Conservation (phyloP, 805 yeast species). For the Pichia deserticola region DNA sequence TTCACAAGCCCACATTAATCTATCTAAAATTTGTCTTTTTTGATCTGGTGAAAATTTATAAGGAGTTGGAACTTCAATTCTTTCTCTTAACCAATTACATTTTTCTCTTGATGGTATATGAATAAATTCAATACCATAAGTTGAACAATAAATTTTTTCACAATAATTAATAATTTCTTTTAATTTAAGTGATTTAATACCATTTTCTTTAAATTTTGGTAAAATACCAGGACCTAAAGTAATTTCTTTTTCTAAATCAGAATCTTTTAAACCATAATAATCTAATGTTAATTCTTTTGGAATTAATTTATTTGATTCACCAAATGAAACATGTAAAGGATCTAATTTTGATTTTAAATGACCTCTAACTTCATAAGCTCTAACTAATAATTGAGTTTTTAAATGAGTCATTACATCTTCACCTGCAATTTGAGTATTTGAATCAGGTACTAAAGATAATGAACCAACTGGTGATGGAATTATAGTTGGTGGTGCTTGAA, state of each 20-base stretch:
- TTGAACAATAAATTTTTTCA: slow-evolving; percentile 78
- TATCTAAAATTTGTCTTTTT: slow-evolving; percentile 92
- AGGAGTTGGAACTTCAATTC: slow-evolving; percentile 88
- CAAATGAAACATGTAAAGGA: slow-evolving; percentile 88
- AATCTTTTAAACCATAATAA: slow-evolving; percentile 84
- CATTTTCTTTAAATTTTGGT: slow-evolving; percentile 74
- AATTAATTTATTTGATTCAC: slow-evolving; percentile 46
- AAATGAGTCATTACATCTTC: slow-evolving; percentile 78
- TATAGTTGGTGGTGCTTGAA: slow-evolving; percentile 84
- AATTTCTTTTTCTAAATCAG: slow-evolving; percentile 75
- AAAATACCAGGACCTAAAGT: slow-evolving; percentile 96
- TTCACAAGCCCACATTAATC: slow-evolving; percentile 93
- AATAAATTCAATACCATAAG: slow-evolving; percentile 91
- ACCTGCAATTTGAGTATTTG: slow-evolving; percentile 38
- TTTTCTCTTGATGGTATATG: slow-evolving; percentile 93
- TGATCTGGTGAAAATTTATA: slow-evolving; percentile 77
- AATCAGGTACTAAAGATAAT: slow-evolving; percentile 50
- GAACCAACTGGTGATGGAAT: slow-evolving; percentile 78
- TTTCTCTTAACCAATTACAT: slow-evolving; percentile 98
- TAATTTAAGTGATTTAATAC: slow-evolving; percentile 56
- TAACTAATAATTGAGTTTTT: slow-evolving; percentile 91
- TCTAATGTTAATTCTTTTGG: slow-evolving; percentile 90
- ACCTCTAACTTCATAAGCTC: slow-evolving; percentile 99
- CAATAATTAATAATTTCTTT: slow-evolving; percentile 71
- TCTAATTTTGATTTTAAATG: slow-evolving; percentile 93